Conservation (phyloP, 1,284 basidiomycete genomes). For the Stereum hirsutum region DNA sequence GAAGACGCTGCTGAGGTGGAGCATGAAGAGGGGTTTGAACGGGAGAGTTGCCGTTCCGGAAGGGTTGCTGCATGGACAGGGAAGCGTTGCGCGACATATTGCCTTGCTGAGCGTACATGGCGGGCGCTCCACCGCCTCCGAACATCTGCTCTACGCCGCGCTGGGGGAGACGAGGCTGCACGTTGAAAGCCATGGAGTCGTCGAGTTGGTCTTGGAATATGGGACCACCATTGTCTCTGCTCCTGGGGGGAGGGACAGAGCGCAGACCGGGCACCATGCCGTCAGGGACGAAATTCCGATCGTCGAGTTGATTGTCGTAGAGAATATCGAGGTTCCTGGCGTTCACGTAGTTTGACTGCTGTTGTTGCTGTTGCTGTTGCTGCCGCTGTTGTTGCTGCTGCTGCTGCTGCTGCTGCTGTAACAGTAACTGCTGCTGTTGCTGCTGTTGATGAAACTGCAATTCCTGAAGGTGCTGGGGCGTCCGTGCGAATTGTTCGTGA, state of each 20-base stretch:
- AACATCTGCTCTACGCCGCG: conserved; percentile 50
- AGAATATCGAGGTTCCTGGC: conserved; percentile 50
- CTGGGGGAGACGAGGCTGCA: conserved; percentile 46
- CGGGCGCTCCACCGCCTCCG: conserved; percentile 26
- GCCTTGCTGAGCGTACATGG: conserved; percentile 37
- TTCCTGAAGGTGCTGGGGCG: conserved; percentile 19
- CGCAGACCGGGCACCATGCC: conserved; percentile 77
- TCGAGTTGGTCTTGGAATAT: conserved; percentile 54
- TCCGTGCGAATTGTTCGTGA: conserved; percentile 20
- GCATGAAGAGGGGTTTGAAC: conserved; percentile 37
- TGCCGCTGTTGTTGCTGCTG: no score
- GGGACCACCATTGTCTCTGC: conserved; percentile 39
- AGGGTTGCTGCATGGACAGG: conserved; percentile 55
- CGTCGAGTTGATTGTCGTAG: conserved; percentile 64
- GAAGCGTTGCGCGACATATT: conserved; percentile 37
- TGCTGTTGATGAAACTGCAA: no score
- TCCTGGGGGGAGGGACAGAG: conserved; percentile 48
- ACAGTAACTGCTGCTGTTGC: no score
- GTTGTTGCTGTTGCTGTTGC: no score
- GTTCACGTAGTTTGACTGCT: conserved; percentile 29
- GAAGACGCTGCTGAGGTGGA: conserved; percentile 46
- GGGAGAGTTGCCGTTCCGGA: conserved; percentile 57
- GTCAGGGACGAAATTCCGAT: conserved; percentile 71
- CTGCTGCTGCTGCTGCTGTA: no score
- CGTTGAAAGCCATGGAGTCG: conserved; percentile 50